Base-by-base conservation (phyloP, 139 green algal species). In the Edaphochlamys debaryana region DNA sequence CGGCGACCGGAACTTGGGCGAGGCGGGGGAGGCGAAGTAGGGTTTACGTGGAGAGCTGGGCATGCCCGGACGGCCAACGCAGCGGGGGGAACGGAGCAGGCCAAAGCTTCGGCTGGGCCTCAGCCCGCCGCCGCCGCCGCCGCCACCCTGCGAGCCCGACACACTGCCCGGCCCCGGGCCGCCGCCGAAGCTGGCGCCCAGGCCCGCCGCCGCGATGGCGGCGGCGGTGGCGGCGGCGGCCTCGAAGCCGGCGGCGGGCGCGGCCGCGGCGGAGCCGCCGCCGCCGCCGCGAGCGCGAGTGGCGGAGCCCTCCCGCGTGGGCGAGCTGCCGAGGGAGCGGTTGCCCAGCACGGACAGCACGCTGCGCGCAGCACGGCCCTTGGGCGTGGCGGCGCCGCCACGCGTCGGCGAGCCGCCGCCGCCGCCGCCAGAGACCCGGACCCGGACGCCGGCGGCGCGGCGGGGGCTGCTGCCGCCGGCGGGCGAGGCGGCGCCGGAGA, bases 1-100 rank as follows among this genome's bases (percentile, higher is more conserved):
- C 15, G 77, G 77, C 45, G 77, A 75, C 42, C 77, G 77, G 77
- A 83, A 83, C 32, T 66, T 74, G 63, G 77, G 77, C 34, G 77
- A 73, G 29, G 77, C 77, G 63, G 77, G 77, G 48, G 45, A 54
- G 45, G 45, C 45, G 45, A 22, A 54, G 11, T 54, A 13, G 11
- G 9, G 45, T 54, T 54, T 42, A 19, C 75, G 75, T 0, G 75
- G 75, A 41, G 75, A 82, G 75, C 45, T 13, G n/a, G n/a, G 45
- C 45, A 22, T 54, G 45, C 45, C 11, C 45, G 11, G 45, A 13
- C 56, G 6, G 56, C 56, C 56, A 32, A 6, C 25, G 50, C 50
- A 19, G 56, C 56, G 19, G 25, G 19, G 19, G 17, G 56, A 32
- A 6, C 77, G 77, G 17, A 74, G 25, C n/a, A 69, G 9, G 34